Evolutionary conservation across 371 early-diverging fungal species (phyloP).

Genomic region (Mucor circinelloides): DNA sequence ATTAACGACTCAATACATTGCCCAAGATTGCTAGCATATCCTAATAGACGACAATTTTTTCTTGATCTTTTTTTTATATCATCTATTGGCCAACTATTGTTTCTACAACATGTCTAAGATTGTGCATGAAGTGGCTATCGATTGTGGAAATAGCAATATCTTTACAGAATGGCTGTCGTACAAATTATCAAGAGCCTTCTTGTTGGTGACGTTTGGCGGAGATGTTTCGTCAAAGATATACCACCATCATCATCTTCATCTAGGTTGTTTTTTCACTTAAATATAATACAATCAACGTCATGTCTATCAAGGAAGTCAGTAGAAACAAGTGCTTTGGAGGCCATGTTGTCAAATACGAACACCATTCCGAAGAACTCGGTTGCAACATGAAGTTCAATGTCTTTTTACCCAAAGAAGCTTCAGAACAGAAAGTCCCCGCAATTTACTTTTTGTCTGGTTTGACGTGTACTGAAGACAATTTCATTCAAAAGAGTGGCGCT

Average conservation of each 20-base stretch:
- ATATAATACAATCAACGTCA: neutral
- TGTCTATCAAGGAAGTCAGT: slow-evolving; percentile 29
- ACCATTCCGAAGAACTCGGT: slow-evolving; percentile 59
- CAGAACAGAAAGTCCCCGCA: slow-evolving; percentile 58
- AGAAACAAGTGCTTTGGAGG: slow-evolving; percentile 70
- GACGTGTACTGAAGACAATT: slow-evolving; percentile 86
- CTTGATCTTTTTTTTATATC: too few relatives aligned
- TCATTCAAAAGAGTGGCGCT: slow-evolving; percentile 85
- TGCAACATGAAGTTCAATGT: slow-evolving; percentile 82
- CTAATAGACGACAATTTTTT: too few relatives aligned
- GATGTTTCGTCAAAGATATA: neutral
- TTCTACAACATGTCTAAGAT: too few relatives aligned
- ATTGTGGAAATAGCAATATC: too few relatives aligned
- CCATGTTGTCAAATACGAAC: slow-evolving; percentile 71
- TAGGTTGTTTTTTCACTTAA: neutral
- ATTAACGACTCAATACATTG: too few relatives aligned
- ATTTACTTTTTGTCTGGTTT: slow-evolving; percentile 75
- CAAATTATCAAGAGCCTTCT: too few relatives aligned
- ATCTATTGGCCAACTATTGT: too few relatives aligned
- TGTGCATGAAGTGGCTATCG: too few relatives aligned
- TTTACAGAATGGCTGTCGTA: too few relatives aligned
- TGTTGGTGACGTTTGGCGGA: neutral
- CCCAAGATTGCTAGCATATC: too few relatives aligned
- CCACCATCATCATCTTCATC: neutral
- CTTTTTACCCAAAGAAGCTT: slow-evolving; percentile 67